phyloP scores from a whole-genome alignment of 2,329 filamentous ascomycete genomes.

The Chrysoporthe cubensis region DNA sequence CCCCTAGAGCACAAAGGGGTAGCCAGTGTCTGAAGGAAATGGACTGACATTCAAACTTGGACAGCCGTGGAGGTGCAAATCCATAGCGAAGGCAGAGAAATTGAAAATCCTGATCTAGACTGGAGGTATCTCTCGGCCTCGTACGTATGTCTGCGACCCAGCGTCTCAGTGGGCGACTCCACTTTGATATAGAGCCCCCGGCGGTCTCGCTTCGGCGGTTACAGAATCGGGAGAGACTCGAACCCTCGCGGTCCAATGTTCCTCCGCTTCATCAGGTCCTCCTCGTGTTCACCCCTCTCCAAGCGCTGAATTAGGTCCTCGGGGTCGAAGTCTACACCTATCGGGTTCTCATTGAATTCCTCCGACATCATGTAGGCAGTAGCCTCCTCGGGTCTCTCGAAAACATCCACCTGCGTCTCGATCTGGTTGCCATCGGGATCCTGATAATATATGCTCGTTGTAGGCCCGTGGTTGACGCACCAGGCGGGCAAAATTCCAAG shows the following conservation, averaged over 20 bases:
- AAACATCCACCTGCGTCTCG: constrained; percentile 52
- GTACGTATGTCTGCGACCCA: neutral
- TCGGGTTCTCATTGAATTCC: constrained; percentile 45
- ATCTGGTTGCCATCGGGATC: constrained; percentile 54
- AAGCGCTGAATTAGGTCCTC: constrained; percentile 25
- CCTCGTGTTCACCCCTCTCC: constrained; percentile 2
- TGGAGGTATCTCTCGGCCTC: neutral
- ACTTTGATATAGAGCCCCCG: constrained; percentile 1
- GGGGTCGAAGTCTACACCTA: constrained; percentile 28
- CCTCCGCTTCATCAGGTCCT: constrained; percentile 12
- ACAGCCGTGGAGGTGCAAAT: too few relatives aligned
- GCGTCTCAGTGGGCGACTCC: neutral
- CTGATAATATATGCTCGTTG: constrained; percentile 51
- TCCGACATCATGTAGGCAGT: constrained; percentile 43
- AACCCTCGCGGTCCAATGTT: constrained; percentile 2
- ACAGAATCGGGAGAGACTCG: neutral
- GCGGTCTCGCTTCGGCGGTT: constrained; percentile 10
- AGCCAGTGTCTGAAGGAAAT: too few relatives aligned
- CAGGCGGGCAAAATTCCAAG: constrained; percentile 45
- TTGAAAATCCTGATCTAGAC: neutral
- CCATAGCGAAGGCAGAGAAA: too few relatives aligned
- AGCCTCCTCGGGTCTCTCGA: constrained; percentile 42
- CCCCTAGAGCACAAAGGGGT: too few relatives aligned
- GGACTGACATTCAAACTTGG: too few relatives aligned
- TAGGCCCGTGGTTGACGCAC: constrained; percentile 52